These are phyloP conservation scores for Phyllosticta ampelicida DNA, from an alignment of 2,329 filamentous ascomycete genomes.

Conservation along the genomic window DNA sequence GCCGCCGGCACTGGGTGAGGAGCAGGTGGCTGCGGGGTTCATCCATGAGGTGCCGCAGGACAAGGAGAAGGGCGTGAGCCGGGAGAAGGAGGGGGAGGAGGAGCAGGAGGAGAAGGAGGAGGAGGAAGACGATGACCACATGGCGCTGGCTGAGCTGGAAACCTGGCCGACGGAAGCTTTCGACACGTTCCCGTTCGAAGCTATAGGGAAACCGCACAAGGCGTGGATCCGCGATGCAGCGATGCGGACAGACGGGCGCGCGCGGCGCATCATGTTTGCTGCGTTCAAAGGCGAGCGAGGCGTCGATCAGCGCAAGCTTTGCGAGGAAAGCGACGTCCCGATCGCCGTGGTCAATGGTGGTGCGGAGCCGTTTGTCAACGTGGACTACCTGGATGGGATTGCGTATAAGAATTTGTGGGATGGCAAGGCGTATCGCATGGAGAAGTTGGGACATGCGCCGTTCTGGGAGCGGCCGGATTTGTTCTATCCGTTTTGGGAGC, in stretches of 20 bases:
- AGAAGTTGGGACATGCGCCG: slow-evolving; percentile 20
- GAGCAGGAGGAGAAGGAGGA: neutral
- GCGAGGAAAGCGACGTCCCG: slow-evolving; percentile 15
- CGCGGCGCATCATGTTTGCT: slow-evolving; percentile 18
- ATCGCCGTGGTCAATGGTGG: slow-evolving; percentile 22
- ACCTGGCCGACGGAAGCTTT: neutral
- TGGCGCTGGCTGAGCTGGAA: neutral
- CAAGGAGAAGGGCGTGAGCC: slow-evolving; percentile 14
- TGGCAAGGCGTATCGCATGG: slow-evolving; percentile 18
- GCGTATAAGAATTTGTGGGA: slow-evolving; percentile 20
- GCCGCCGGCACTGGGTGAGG: slow-evolving; percentile 17
- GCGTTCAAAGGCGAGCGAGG: slow-evolving; percentile 14
- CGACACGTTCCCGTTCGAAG: slow-evolving; percentile 12
- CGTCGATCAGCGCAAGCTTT: slow-evolving; percentile 17
- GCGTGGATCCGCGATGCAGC: slow-evolving; percentile 21
- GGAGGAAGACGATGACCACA: neutral
- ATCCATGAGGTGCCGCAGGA: slow-evolving; percentile 10
- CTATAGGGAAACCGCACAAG: slow-evolving; percentile 15
- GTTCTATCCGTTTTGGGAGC: slow-evolving; percentile 11
- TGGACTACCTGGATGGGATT: slow-evolving; percentile 22
- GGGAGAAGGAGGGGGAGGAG: slow-evolving; percentile 13
- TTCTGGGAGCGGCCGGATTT: slow-evolving; percentile 19
- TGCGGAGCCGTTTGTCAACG: slow-evolving; percentile 21
- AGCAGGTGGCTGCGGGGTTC: slow-evolving; percentile 15
- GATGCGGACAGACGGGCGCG: slow-evolving; percentile 18